These are phyloP conservation scores for Globisporangium barbulae DNA, from an alignment of 352 stramenopile species.

Conservation along the genomic window DNA sequence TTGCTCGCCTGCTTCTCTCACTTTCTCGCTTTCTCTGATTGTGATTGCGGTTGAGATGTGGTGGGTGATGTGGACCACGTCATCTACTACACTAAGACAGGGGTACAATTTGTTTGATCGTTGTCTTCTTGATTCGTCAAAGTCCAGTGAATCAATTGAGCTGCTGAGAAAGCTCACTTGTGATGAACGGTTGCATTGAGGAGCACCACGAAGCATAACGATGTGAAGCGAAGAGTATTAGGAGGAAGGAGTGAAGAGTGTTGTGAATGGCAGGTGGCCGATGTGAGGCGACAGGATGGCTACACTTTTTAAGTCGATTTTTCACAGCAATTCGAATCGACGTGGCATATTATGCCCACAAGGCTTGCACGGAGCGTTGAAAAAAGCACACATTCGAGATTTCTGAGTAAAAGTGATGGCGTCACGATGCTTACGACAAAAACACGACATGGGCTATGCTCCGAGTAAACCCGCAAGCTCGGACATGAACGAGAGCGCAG, in stretches of 20 bases:
- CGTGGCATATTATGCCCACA: too few species aligned
- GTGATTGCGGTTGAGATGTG: neutral
- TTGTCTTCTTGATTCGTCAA: too few species aligned
- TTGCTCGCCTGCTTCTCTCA: neutral
- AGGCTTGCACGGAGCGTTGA: neutral
- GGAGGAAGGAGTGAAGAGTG: too few species aligned
- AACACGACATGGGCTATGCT: neutral
- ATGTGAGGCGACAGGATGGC: neutral
- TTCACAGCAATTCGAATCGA: too few species aligned
- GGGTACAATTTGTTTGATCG: neutral
- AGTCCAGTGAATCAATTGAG: too few species aligned
- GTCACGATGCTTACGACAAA: neutral
- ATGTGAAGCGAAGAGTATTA: too few species aligned
- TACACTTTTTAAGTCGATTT: neutral
- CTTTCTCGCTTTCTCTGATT: neutral
- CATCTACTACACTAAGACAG: neutral
- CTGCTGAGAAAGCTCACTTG: too few species aligned
- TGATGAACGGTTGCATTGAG: too few species aligned
- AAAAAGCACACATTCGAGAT: neutral
- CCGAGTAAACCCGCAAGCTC: neutral
- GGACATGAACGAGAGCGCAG: neutral
- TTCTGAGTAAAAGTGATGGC: neutral
- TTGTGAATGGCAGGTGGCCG: neutral
- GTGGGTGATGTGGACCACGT: neutral
- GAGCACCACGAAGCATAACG: too few species aligned